Evolutionary conservation across 768 basidiomycete genomes (phyloP).

Genomic region (Tricholoma sp.): DNA sequence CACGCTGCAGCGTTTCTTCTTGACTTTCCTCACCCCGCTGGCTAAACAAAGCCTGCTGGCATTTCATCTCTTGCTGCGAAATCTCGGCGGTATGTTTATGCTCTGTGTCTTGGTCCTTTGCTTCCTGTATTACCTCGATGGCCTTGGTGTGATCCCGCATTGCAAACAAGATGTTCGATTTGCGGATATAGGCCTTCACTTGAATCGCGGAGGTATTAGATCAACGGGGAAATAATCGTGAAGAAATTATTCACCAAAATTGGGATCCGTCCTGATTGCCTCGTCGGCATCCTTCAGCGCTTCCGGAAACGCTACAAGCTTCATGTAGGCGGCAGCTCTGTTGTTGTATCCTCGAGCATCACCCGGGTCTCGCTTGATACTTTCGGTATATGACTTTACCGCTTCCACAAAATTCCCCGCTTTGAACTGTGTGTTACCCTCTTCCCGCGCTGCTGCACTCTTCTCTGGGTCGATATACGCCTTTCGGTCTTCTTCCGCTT

Average conservation of each 20-base stretch:
- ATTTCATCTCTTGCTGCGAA: conserved; percentile 71
- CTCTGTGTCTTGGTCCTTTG: conserved; percentile 73
- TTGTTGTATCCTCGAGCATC: conserved; percentile 97
- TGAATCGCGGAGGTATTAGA: conserved; percentile 3
- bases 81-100: conserved; percentile 84
- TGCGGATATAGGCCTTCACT: conserved; percentile 97
- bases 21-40: conserved; percentile 84
- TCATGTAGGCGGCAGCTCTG: conserved; percentile 96
- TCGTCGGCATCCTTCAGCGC: conserved; percentile 94
- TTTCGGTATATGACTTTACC: conserved; percentile 90
- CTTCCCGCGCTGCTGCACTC: conserved; percentile 80
- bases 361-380: conserved; percentile 89
- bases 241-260: conserved; percentile 54
- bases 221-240: background rate
- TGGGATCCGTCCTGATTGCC: conserved; percentile 87
- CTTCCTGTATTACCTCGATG: conserved; percentile 75
- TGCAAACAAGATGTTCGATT: conserved; percentile 73
- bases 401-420: conserved; percentile 85
- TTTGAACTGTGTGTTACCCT: conserved; percentile 92
- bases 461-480: conserved; percentile 86
- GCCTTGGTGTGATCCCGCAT: conserved; percentile 94
- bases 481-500: conserved; percentile 70
- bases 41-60: conserved; percentile 69
- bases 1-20: conserved; percentile 85
- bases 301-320: conserved; percentile 89